These are phyloP conservation scores for Fusarium lateritium DNA, from an alignment of 2,329 filamentous ascomycete species.

Conservation along the genomic window DNA sequence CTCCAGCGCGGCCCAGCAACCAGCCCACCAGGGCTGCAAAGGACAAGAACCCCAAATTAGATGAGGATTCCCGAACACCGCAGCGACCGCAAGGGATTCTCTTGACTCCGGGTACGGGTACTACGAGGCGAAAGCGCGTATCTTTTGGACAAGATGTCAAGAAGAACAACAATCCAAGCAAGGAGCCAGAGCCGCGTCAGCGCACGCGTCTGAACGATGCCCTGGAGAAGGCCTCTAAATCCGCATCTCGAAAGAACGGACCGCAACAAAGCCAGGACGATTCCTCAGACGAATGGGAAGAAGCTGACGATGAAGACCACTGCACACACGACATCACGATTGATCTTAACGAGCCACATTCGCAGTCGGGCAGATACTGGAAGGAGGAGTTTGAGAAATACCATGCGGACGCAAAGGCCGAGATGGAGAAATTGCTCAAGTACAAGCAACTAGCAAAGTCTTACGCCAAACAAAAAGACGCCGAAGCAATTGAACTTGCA, in stretches of 20 bases:
- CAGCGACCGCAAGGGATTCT: slow-evolving; percentile 71
- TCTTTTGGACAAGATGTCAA: slow-evolving; percentile 73
- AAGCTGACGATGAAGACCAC: slow-evolving; percentile 60
- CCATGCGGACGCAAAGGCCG: slow-evolving; percentile 77
- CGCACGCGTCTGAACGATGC: slow-evolving; percentile 63
- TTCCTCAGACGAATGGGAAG: slow-evolving; percentile 66
- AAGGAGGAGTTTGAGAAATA: slow-evolving; percentile 83
- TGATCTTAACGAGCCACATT: slow-evolving; percentile 81
- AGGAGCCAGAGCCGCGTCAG: slow-evolving; percentile 47
- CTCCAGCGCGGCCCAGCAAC: slow-evolving; percentile 61
- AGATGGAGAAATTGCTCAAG: slow-evolving; percentile 83
- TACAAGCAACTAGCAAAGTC: slow-evolving; percentile 86
- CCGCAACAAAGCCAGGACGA: slow-evolving; percentile 34
- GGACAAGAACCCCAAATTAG: slow-evolving; percentile 44
- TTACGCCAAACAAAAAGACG: slow-evolving; percentile 83
- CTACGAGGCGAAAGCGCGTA: slow-evolving; percentile 73
- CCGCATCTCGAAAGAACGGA: slow-evolving; percentile 14
- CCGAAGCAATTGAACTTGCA: slow-evolving; percentile 75
- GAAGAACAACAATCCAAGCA: slow-evolving; percentile 55
- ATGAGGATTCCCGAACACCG: slow-evolving; percentile 60
- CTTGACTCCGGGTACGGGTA: slow-evolving; percentile 74
- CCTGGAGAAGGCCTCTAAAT: slow-evolving; percentile 56
- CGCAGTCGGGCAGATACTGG: slow-evolving; percentile 84
- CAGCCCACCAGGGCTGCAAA: slow-evolving; percentile 48
- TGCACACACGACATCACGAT: slow-evolving; percentile 75